Conservation (phyloP, 441 rosid genomes). For the Erodium moschatum region DNA sequence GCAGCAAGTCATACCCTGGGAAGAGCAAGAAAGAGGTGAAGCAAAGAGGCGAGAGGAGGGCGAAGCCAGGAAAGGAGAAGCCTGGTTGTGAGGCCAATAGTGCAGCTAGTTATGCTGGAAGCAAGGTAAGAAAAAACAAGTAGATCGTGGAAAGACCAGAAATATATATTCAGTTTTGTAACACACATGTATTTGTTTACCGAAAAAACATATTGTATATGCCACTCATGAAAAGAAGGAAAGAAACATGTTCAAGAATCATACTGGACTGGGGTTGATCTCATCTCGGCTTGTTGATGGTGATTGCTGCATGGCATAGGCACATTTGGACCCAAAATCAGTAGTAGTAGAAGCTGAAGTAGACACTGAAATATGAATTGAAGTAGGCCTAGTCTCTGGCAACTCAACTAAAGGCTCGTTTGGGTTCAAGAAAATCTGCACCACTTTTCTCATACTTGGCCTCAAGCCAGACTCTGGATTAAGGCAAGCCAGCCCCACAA, state of each 20-base stretch:
- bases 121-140: no score
- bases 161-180: no score
- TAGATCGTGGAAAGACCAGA: no score
- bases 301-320: neutral
- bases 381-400: neutral
- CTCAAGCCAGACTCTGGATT: constrained; percentile 20
- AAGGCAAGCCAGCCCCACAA: constrained; percentile 30
- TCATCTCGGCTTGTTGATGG: neutral
- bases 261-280: neutral
- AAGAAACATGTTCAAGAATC: neutral
- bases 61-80: no score
- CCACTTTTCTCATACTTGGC: neutral
- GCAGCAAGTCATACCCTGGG: no score
- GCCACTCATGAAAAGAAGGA: no score
- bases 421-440: neutral
- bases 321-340: neutral
- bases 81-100: no score
- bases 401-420: neutral
- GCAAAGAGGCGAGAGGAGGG: no score
- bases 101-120: no score
- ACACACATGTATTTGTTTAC: no score
- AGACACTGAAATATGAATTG: neutral
- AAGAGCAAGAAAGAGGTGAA: no score
- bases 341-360: neutral
- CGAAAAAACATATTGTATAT: no score